A percentile compares a stretch with the other conserved stretches of the same genome.
These are phyloP conservation scores for Lipomyces lipofer DNA, from an alignment of 805 yeast genomes.

Conservation along the genomic window DNA sequence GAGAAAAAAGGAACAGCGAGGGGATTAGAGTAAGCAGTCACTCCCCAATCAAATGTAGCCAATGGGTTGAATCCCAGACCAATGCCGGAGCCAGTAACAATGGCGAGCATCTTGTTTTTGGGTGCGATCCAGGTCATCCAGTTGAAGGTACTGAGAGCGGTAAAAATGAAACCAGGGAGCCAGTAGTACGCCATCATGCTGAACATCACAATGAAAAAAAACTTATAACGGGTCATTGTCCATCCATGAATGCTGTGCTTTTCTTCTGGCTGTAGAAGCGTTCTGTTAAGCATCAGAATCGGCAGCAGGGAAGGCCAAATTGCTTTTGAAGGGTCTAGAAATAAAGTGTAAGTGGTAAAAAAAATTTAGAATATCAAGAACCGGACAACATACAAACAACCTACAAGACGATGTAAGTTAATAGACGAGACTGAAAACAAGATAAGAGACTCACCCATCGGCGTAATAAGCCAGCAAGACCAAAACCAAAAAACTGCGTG, in stretches of 20 bases:
- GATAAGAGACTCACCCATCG: conserved; percentile 41
- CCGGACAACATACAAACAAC: conserved; percentile 6
- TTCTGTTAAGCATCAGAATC: conserved; percentile 50
- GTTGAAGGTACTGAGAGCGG: conserved; percentile 57
- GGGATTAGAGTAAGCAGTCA: conserved; percentile 21
- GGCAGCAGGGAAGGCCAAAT: conserved; percentile 59
- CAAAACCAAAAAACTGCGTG: conserved; percentile 64
- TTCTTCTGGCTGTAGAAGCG: conserved; percentile 46
- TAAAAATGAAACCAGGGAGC: conserved; percentile 62
- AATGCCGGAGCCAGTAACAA: conserved; percentile 61
- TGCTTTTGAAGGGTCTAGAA: conserved; percentile 36
- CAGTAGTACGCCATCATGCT: conserved; percentile 53
- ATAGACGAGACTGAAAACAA: neutral
- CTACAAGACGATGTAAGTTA: neutral
- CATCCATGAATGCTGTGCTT: conserved; percentile 57
- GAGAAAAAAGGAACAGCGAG: conserved; percentile 51
- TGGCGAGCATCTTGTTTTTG: conserved; percentile 57
- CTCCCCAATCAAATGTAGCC: conserved; percentile 68
- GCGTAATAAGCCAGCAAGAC: conserved; percentile 65
- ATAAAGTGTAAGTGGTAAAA: neutral
- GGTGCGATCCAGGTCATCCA: conserved; percentile 70
- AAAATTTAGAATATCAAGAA: conserved; percentile 1
- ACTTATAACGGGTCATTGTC: conserved; percentile 55
- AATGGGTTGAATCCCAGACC: conserved; percentile 69
- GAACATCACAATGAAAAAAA: conserved; percentile 47